These are phyloP conservation scores for Fomitopsis schrenkii DNA, from an alignment of 1,284 basidiomycete species.

Conservation along the genomic window DNA sequence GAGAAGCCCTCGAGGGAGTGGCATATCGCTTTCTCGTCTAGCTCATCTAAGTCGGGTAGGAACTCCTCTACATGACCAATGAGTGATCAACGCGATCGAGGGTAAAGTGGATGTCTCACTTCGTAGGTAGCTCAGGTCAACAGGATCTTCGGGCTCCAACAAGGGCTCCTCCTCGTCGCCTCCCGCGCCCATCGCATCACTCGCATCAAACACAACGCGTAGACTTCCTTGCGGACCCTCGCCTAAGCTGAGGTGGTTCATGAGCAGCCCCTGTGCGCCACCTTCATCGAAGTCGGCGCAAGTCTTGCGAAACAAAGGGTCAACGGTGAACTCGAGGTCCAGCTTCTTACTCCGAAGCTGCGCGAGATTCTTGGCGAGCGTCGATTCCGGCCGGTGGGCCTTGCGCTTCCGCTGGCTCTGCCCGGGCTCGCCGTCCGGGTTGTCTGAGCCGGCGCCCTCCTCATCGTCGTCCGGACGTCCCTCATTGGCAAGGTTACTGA, in stretches of 20 bases:
- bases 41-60: slow-evolving; percentile 59
- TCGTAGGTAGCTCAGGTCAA: slow-evolving; percentile 68
- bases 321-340: slow-evolving; percentile 93
- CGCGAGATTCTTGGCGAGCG: slow-evolving; percentile 79
- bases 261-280: slow-evolving; percentile 89
- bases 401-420: slow-evolving; percentile 54
- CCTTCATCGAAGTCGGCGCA: slow-evolving; percentile 99
- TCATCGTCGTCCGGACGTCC: slow-evolving; percentile 55
- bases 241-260: slow-evolving; percentile 85
- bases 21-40: slow-evolving; percentile 73
- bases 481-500: slow-evolving; percentile 85
- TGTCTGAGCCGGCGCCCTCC: slow-evolving; percentile 53
- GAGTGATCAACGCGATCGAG: slow-evolving; percentile 10
- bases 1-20: slow-evolving; percentile 79
- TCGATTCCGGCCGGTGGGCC: slow-evolving; percentile 70
- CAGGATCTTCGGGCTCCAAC: slow-evolving; percentile 58
- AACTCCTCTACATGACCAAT: slow-evolving; percentile 46
- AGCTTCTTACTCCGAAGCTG: slow-evolving; percentile 90
- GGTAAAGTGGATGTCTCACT: slow-evolving; percentile 40
- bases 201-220: slow-evolving; percentile 94
- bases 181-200: slow-evolving; percentile 82
- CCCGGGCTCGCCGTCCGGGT: slow-evolving; percentile 54
- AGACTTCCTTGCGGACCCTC: slow-evolving; percentile 79
- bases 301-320: slow-evolving; percentile 97
- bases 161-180: slow-evolving; percentile 67